Conservation (phyloP, 1,139 yeast genomes). For the Kodamaea ohmeri region DNA sequence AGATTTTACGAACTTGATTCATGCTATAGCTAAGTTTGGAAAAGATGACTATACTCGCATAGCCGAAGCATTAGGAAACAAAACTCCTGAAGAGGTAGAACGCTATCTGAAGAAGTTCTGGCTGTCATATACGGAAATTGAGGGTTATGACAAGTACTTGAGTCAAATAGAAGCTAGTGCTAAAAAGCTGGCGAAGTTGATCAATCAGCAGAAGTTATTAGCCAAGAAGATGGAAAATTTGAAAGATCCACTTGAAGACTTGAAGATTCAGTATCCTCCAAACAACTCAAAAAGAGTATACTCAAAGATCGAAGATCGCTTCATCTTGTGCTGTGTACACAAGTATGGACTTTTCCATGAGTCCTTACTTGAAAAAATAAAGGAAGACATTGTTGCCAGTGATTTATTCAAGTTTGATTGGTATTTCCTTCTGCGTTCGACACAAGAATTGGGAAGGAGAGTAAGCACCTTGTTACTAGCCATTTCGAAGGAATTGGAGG, state of each 20-base stretch:
- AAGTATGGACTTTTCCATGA: slow-evolving; percentile 75
- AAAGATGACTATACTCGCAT: slow-evolving; percentile 60
- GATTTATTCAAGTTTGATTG: slow-evolving; percentile 86
- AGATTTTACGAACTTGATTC: slow-evolving; percentile 83
- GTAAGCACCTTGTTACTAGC: slow-evolving; percentile 76
- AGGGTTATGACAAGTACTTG: slow-evolving; percentile 82
- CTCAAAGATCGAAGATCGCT: slow-evolving; percentile 84
- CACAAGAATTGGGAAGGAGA: slow-evolving; percentile 81
- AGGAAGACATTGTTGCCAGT: slow-evolving; percentile 68
- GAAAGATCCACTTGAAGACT: slow-evolving; percentile 70
- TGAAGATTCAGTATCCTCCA: slow-evolving; percentile 83
- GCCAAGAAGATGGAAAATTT: slow-evolving; percentile 60
- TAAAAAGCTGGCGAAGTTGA: slow-evolving; percentile 63
- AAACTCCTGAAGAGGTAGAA: slow-evolving; percentile 66
- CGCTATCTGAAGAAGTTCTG: slow-evolving; percentile 72
- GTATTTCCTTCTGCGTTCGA: slow-evolving; percentile 81
- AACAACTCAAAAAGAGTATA: slow-evolving; percentile 85
- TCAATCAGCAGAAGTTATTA: slow-evolving; percentile 64
- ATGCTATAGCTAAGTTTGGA: slow-evolving; percentile 78
- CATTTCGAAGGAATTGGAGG: slow-evolving; percentile 76
- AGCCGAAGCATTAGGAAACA: slow-evolving; percentile 64
- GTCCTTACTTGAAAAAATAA: slow-evolving; percentile 68
- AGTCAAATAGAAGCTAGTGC: slow-evolving; percentile 89
- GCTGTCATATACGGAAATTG: slow-evolving; percentile 67
- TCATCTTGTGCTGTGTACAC: slow-evolving; percentile 67